Conservation (phyloP, 495 filamentous ascomycete species). For the Penicillium daleae region DNA sequence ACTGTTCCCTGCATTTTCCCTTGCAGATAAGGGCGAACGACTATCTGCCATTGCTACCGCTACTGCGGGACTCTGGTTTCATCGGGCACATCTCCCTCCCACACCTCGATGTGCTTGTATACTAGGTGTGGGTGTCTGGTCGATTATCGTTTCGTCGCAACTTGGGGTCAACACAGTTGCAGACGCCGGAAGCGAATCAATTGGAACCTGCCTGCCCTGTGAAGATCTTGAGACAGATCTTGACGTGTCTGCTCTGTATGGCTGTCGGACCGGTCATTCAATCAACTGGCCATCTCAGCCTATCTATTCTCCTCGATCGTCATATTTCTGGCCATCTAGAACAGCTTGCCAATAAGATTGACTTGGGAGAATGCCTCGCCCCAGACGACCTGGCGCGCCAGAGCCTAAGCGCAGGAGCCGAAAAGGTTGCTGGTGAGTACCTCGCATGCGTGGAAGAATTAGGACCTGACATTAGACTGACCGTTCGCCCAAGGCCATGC, state of each 20-base stretch:
- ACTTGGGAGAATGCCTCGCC: constrained; percentile 61
- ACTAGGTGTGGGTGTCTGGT: constrained; percentile 45
- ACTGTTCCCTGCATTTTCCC: constrained; percentile 13
- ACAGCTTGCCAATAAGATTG: constrained; percentile 4
- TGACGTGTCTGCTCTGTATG: constrained; percentile 11
- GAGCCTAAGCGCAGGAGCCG: constrained; percentile 75
- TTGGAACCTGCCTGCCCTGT: constrained; percentile 22
- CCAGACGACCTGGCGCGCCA: constrained; percentile 65
- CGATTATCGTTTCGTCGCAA: constrained; percentile 49
- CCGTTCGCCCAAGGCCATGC: constrained; percentile 64
- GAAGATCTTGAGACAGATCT: constrained; percentile 8
- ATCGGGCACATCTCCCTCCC: constrained; percentile 37
- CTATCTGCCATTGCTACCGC: constrained; percentile 20
- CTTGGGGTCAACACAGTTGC: constrained; percentile 42
- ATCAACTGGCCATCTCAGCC: constrained; percentile 6
- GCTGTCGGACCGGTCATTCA: neutral
- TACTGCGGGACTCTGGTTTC: constrained; percentile 20
- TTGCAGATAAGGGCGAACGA: constrained; percentile 6
- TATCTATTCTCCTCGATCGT: constrained; percentile 7
- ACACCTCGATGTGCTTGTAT: constrained; percentile 50
- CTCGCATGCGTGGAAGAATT: too few species aligned
- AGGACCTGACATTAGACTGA: constrained; percentile 8
- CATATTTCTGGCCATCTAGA: neutral
- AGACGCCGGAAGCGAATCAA: constrained; percentile 36
- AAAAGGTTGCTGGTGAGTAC: constrained; percentile 81